Evolutionary conservation across 352 stramenopile species (phyloP), one percentile per base, ranked within the genome.

Genomic region (Phytophthora agathidicida): DNA sequence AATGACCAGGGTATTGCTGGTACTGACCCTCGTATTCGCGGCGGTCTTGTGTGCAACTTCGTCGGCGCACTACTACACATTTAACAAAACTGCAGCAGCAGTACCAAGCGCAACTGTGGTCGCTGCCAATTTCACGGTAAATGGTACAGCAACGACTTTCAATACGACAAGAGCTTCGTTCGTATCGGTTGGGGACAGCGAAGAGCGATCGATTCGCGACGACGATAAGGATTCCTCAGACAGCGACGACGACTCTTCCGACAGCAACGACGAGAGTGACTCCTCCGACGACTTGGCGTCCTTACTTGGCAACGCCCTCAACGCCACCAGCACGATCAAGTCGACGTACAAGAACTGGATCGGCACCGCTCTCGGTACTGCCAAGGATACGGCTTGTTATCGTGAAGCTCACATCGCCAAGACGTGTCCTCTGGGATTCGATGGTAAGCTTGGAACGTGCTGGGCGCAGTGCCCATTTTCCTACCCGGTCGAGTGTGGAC

Each of bases 261-360:
- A 22, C 31, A 20, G 23, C 14, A 23, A 31, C 10, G 39, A 33
- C 13, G 8, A 6, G 13, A 9, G 10, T 32, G 39, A 47, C 23
- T 30, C 28, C 26, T 24, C n/a, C n/a, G n/a, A n/a, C n/a, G n/a
- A n/a, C n/a, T n/a, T n/a, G n/a, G 28, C 10, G 5, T 52, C 42
- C 23, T 30, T 26, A 11, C 39, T 61, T 30, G 47, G 47, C 13
- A 55, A 55, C 17, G 42, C 24, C 1, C 36, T 70, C 22, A 68
- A 54, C 30, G 55, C 41, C 10, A 65, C 51, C 27, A 75, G 60
- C 17, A 71, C 66, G 8, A 68, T 66, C 30, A 49, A 64, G 50
- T 71, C 60, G 20, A 68, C 48, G 0, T 65, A 75, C 50, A 71
- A 44, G 32, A 78, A 78, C 45, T 78, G 70, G 70, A 52, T 78